Evolutionary conservation across 352 stramenopile genomes (phyloP), one percentile per base, ranked within the genome.

Genomic region (Pythium guiyangense): DNA sequence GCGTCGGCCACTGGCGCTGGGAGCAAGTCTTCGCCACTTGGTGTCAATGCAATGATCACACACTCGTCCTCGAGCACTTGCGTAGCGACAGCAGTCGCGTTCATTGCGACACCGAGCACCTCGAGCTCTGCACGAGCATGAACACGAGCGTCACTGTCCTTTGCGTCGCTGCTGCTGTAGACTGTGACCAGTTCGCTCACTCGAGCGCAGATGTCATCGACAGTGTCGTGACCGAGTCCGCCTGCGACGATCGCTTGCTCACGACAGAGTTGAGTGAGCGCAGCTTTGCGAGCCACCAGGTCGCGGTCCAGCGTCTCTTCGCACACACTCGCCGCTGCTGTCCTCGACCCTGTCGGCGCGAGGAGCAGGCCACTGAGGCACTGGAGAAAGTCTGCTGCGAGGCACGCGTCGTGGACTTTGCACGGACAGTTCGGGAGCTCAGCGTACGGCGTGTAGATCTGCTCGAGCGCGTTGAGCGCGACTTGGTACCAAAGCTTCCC

Each of bases 401-500:
- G 62, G 57, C 73, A 82, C 20, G 73, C 70, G 52, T 86, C 76
- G 42, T 62, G 57, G 1, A 84, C 64, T 63, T 71, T 71, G 52
- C 74, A 84, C 4, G 70, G 63, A 44, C 73, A 79, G 8, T 66
- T 63, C 2, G 65, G 61, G 11, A 86, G 67, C 2, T 77, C 37
- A 0, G 67, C 59, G 57, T 86, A 86, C 35, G 62, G 61, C 2
- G 64, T 70, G 20, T 67, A 52, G 17, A 84, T 55, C 34, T 71
- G 57, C 4, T 74, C 62, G 17, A 86, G 56, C 37, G 62, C 47
- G 10, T 54, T 51, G 6, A 60, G 49, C 22, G 74, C 69, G 3
- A 83, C 70, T 50, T 82, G 66, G 49, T 85, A 85, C 74, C 74
- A 85, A 3, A 86, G 68, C 6, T 71, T 60, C n/a, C 75, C 75